These are phyloP conservation scores for Kodamaea hsintzibuensis DNA, from an alignment of 805 yeast genomes.

Conservation along the genomic window DNA sequence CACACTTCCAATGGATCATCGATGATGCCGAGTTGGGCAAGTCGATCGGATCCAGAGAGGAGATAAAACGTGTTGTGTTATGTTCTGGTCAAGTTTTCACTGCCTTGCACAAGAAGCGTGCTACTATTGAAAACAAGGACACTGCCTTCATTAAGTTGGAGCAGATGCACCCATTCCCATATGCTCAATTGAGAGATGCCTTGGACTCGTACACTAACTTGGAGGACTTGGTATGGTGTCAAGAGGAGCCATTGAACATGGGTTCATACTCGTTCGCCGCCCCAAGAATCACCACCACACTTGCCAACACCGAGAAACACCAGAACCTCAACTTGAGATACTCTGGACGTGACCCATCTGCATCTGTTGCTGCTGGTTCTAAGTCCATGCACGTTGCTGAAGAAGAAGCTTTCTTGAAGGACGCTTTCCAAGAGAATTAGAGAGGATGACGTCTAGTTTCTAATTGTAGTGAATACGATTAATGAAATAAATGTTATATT, in stretches of 20 bases:
- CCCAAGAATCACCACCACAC: slow-evolving; percentile 80
- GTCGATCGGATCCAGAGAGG: slow-evolving; percentile 72
- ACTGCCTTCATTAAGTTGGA: slow-evolving; percentile 90
- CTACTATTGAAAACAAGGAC: slow-evolving; percentile 66
- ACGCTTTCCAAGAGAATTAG: slow-evolving; percentile 52
- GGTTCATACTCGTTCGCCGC: slow-evolving; percentile 80
- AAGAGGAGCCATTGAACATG: slow-evolving; percentile 98
- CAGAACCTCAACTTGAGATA: slow-evolving; percentile 64
- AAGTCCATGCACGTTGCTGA: slow-evolving; percentile 85
- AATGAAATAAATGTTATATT: not conserved
- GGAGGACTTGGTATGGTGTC: slow-evolving; percentile 93
- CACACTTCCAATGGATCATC: slow-evolving; percentile 93
- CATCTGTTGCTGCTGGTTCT: slow-evolving; percentile 97
- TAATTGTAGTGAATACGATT: not conserved
- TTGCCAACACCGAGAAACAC: slow-evolving; percentile 74
- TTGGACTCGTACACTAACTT: slow-evolving; percentile 76
- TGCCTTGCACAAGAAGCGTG: slow-evolving; percentile 88
- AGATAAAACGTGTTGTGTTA: slow-evolving; percentile 82
- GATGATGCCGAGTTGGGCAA: slow-evolving; percentile 89
- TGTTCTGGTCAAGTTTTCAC: slow-evolving; percentile 95
- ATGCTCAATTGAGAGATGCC: slow-evolving; percentile 84
- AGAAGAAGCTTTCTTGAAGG: slow-evolving; percentile 83
- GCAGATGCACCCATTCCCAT: slow-evolving; percentile 99
- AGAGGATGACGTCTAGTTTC: not conserved
- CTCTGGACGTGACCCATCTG: slow-evolving; percentile 98